These are phyloP conservation scores for Globisporangium sylvaticum DNA, from an alignment of 352 stramenopile species.

Conservation along the genomic window DNA sequence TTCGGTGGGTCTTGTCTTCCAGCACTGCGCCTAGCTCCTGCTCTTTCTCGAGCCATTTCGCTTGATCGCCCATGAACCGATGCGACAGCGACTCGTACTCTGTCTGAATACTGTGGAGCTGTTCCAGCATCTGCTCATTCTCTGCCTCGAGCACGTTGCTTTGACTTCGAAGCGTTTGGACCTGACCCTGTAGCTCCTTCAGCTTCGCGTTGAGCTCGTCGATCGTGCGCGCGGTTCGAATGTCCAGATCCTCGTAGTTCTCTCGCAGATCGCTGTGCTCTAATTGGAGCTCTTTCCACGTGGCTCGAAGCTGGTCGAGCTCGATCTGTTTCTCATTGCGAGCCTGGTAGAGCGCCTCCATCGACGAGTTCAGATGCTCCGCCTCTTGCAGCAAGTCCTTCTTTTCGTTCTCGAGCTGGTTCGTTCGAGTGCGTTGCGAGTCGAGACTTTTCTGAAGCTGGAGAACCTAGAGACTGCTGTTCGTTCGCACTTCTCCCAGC, in stretches of 20 bases:
- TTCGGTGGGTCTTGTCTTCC: conserved; percentile 44
- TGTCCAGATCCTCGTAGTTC: conserved; percentile 38
- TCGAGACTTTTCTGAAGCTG: conserved; percentile 63
- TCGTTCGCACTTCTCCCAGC: conserved; percentile 34
- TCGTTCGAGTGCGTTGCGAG: conserved; percentile 32
- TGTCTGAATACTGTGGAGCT: conserved; percentile 15
- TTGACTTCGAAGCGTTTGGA: conserved; percentile 19
- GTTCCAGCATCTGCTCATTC: conserved; percentile 12
- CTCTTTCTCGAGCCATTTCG: conserved; percentile 26
- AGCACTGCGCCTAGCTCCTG: conserved; percentile 26
- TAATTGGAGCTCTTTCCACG: conserved; percentile 43
- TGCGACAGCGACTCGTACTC: conserved; percentile 26
- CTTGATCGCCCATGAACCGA: conserved; percentile 25
- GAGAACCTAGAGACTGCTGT: conserved; percentile 38
- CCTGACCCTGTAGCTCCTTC: conserved; percentile 26
- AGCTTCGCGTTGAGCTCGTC: conserved; percentile 30
- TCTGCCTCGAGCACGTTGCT: conserved; percentile 20
- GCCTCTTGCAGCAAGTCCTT: conserved; percentile 62
- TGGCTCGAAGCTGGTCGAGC: conserved; percentile 46
- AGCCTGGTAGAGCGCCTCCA: conserved; percentile 48
- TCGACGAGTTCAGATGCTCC: conserved; percentile 48
- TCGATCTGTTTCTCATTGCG: conserved; percentile 58
- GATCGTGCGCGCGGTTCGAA: conserved; percentile 30
- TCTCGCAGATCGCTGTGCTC: conserved; percentile 60
- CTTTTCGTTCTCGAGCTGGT: conserved; percentile 59